Evolutionary conservation across 179 eudicot genomes (phyloP), one percentile per base, ranked within the genome.

Genomic region (Silene coronaria): DNA sequence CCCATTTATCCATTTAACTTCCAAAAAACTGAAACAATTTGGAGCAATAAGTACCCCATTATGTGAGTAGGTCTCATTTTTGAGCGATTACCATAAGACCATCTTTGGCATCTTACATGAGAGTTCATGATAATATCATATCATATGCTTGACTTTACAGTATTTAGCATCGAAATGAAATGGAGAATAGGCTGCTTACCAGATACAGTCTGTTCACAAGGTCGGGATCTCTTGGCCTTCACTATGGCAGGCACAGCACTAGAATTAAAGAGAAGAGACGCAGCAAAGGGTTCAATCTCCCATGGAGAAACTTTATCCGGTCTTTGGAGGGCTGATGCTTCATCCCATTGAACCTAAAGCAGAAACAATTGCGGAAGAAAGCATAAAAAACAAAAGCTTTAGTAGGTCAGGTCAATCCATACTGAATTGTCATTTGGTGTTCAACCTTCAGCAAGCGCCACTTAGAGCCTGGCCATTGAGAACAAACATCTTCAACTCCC

Each of bases 381-480:
- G 75, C 9, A 77, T 67, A 3, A 76, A 77, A 82, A 73, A 75
- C n/a, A 77, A 30, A 80, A 48, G 58, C 60, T 76, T 46, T 30
- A 70, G 45, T 36, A 38, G 45, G 45, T 38, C 45, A 38, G 75
- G 57, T 42, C 58, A 74, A 42, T 63, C 64, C 70, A 14, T 70
- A 59, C 38, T 51, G 27, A 61, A 14, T 59, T 17, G 23, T 55
- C 34, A 32, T 14, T 36, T 22, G 67, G 70, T 69, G 63, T 42
- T 78, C 62, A 84, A 93, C 98, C 96, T 93, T 93, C 78, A 93
- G 80, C 22, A 91, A 87, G 36, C 93, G 89, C 98, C 98, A 93
- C 80, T 84, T 75, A 36, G 97, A 91, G 73, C 86, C 84, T 63
- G 78, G 61, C 98, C 98, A 93, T 82, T 88, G 86, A 9, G 85